Conservation (phyloP, 208 protist genomes). For the Trypanosomatidae sp. region DNA sequence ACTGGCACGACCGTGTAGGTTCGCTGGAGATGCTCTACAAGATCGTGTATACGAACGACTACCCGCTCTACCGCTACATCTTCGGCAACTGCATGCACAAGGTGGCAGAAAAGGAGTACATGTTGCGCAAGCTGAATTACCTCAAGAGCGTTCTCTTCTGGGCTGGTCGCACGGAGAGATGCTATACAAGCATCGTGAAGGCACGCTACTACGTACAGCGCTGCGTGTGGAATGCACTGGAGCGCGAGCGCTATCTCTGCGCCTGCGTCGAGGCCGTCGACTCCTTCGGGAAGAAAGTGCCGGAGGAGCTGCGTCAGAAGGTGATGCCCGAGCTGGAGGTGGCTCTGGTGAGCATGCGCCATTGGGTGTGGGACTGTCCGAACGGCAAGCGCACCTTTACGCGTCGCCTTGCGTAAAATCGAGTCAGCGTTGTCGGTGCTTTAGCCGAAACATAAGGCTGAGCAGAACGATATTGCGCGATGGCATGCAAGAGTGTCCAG, state of each 20-base stretch:
- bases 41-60: conserved; percentile 65
- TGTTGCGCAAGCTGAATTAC: conserved; percentile 86
- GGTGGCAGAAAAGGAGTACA: conserved; percentile 54
- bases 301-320: conserved; percentile 79
- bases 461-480: neutral
- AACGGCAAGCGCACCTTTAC: conserved; percentile 87
- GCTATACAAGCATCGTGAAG: conserved; percentile 83
- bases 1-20: conserved; percentile 85
- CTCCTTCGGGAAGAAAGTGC: conserved; percentile 68
- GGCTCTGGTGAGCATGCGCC: conserved; percentile 78
- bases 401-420: conserved; percentile 48
- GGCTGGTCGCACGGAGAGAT: conserved; percentile 66
- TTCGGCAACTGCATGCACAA: conserved; percentile 80
- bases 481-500: neutral
- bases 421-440: neutral
- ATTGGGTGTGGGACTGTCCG: conserved; percentile 91
- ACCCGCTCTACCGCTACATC: conserved; percentile 64
- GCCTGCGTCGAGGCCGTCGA: conserved; percentile 86
- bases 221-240: conserved; percentile 84
- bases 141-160: conserved; percentile 80
- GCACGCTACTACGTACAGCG: conserved; percentile 81
- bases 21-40: conserved; percentile 72
- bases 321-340: conserved; percentile 80
- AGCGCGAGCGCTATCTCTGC: conserved; percentile 86
- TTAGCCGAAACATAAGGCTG: neutral